Conservation (phyloP, 2,329 filamentous ascomycete genomes). For the Alternaria conjuncta region DNA sequence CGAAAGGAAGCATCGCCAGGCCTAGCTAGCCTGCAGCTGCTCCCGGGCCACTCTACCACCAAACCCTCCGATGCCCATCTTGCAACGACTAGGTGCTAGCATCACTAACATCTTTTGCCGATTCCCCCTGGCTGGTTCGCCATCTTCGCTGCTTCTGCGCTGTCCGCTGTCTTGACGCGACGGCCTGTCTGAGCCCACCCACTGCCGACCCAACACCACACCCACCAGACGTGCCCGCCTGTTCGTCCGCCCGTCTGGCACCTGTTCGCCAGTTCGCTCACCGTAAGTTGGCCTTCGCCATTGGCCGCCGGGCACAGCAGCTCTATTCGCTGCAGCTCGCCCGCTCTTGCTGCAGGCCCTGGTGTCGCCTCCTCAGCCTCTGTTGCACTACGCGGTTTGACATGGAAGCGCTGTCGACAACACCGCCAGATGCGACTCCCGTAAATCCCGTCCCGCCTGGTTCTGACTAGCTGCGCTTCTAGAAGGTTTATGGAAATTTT, state of each 20-base stretch:
- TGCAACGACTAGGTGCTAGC: background rate
- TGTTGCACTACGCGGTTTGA: conserved; percentile 32
- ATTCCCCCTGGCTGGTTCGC: conserved; percentile 1
- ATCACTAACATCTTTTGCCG: conserved; percentile 1
- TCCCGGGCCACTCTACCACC: conserved; percentile 23
- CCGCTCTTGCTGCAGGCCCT: conserved; percentile 4
- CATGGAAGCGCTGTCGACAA: conserved; percentile 28
- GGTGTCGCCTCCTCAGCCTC: conserved; percentile 16
- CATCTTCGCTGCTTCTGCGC: background rate
- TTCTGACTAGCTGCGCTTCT: conserved; percentile 45
- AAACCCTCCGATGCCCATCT: conserved; percentile 19
- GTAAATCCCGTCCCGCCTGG: conserved; percentile 31
- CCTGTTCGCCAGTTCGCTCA: conserved; percentile 5
- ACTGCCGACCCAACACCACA: background rate
- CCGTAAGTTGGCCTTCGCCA: conserved; percentile 12
- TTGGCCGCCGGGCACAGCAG: conserved; percentile 15
- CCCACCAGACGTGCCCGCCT: conserved; percentile 1
- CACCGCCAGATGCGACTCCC: conserved; percentile 28
- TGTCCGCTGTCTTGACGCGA: background rate
- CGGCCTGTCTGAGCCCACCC: background rate
- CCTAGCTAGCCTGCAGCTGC: conserved; percentile 7
- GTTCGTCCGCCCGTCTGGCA: conserved; percentile 17
- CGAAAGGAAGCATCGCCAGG: conserved; percentile 27
- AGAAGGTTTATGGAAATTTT: conserved; percentile 47
- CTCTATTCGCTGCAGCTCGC: conserved; percentile 10